Evolutionary conservation across 192 early-diverging fungal genomes (phyloP), one percentile per base, ranked within the genome.

Genomic region (Coemansia sp.): DNA sequence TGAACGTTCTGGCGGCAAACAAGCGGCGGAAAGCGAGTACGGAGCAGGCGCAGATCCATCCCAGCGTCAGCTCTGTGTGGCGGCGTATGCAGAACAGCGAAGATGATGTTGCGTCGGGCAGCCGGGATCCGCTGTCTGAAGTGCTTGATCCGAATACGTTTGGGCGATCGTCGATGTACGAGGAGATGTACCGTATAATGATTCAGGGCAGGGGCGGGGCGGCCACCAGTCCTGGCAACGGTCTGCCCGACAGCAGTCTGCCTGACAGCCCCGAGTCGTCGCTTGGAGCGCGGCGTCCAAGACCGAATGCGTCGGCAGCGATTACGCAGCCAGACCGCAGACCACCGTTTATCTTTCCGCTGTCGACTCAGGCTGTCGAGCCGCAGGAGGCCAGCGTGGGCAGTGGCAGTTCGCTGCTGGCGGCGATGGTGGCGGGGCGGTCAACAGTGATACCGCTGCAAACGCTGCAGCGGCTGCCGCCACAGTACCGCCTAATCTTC

Each of bases 401-500:
- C 22, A 75, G 58, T 21, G 41, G 63, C 48, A 39, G 65, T 1
- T 21, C 21, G 21, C 21, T 21, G 38, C 32, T 75, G 53, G 25
- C 73, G 7, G 32, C 32, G 32, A 7, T 35, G 32, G 6, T 19
- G 22, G 52, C 48, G 2, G 75, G 64, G 22, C 38, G 61, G 15
- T 24, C 52, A 0, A 47, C 65, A 8, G 19, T 60, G 38, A 70
- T 70, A 56, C 57, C 71, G 14, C 22, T 74, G 39, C 69, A 72
- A 10, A 53, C 72, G 17, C 69, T 72, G 5, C 72, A 68, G 35
- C 45, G 72, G 1, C 57, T 75, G 39, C 60, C 78, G 45, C 41
- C 58, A 5, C 58, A 75, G 65, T 81, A 81, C 52, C 78, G 72
- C 35, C 56, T 72, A 51, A 64, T 81, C 49, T 67, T 71, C 25